These are phyloP conservation scores for Trichophyton equinum DNA, from an alignment of 2,329 filamentous ascomycete species.

Conservation along the genomic window DNA sequence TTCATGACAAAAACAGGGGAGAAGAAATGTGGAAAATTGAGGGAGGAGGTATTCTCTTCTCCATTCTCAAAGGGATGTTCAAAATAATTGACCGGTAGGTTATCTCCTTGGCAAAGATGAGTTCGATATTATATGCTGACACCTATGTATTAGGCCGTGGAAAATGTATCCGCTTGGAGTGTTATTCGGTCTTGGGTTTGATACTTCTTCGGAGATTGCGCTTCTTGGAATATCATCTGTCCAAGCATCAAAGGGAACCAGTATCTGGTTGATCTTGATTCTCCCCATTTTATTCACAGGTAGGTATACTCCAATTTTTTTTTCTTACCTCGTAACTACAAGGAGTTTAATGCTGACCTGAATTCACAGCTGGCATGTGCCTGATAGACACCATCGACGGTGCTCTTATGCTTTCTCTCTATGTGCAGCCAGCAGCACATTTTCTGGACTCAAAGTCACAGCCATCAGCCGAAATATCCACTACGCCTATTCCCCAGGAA, in stretches of 20 bases:
- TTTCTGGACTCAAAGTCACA: slow-evolving; percentile 21
- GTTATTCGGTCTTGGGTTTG: slow-evolving; percentile 84
- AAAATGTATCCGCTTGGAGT: slow-evolving; percentile 92
- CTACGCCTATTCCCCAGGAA: background rate
- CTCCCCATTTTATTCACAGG: slow-evolving; percentile 83
- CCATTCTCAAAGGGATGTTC: slow-evolving; percentile 63
- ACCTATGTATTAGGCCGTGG: slow-evolving; percentile 43
- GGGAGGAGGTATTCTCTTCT: slow-evolving; percentile 62
- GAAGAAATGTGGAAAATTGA: slow-evolving; percentile 54
- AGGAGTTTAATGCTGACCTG: background rate
- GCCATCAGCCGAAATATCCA: slow-evolving; percentile 9
- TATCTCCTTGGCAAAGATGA: background rate
- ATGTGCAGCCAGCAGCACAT: slow-evolving; percentile 47
- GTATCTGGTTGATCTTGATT: slow-evolving; percentile 85
- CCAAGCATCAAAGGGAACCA: slow-evolving; percentile 72
- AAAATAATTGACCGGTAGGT: slow-evolving; percentile 48
- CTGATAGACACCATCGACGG: slow-evolving; percentile 85
- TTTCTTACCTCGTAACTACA: background rate
- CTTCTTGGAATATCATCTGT: slow-evolving; percentile 81
- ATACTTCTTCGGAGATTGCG: slow-evolving; percentile 89
- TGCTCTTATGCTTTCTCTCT: slow-evolving; percentile 87
- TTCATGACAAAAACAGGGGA: slow-evolving; percentile 37
- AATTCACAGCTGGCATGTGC: slow-evolving; percentile 67
- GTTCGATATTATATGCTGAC: background rate
- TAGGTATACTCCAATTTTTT: slow-evolving; percentile 26